A percentile compares a stretch with the other conserved stretches of the same genome.
These are phyloP conservation scores for Allomyces arbusculus DNA, from an alignment of 192 early-diverging fungal species.

Conservation along the genomic window DNA sequence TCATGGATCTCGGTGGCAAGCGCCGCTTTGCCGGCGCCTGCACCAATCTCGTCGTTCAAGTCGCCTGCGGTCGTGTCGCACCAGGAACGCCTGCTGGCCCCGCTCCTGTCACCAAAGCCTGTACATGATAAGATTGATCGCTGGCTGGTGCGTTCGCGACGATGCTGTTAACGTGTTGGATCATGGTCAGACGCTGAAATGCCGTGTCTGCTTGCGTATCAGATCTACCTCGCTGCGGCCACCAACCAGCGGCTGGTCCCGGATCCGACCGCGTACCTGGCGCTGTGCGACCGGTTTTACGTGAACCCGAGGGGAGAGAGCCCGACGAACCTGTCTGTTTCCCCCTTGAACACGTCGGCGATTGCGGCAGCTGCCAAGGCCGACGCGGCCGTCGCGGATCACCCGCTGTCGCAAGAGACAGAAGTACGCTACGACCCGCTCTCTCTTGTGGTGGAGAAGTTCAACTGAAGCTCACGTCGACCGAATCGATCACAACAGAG, in stretches of 20 bases:
- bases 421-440: neutral
- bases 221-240: neutral
- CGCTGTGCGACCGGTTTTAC: neutral
- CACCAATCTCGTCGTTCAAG: too few species aligned
- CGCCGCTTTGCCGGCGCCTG: too few species aligned
- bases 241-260: neutral
- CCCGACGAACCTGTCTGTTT: neutral
- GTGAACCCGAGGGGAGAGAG: too few species aligned
- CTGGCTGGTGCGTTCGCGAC: neutral
- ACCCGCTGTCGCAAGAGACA: neutral
- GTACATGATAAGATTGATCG: neutral
- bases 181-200: neutral
- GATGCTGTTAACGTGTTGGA: neutral
- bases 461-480: neutral
- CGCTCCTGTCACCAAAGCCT: neutral
- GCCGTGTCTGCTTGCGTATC: neutral
- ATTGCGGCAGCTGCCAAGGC: neutral
- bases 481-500: neutral
- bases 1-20: too few species aligned
- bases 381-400: neutral
- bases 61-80: too few species aligned
- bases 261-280: neutral
- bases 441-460: neutral
- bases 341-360: neutral
- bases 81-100: neutral